These are phyloP conservation scores for Daldinia vernicosa DNA, from an alignment of 495 filamentous ascomycete species.

Conservation along the genomic window DNA sequence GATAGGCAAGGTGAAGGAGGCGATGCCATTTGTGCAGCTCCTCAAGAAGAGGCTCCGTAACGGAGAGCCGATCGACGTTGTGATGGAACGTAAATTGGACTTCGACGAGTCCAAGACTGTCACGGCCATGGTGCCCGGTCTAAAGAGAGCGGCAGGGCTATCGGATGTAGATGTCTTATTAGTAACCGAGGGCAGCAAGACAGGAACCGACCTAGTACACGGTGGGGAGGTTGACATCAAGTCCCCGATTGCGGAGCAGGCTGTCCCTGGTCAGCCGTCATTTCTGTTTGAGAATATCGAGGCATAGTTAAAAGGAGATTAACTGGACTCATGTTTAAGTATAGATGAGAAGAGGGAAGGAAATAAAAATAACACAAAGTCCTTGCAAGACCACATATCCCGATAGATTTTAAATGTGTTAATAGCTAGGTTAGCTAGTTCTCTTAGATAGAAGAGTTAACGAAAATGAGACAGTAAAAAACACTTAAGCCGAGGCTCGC, in stretches of 20 bases:
- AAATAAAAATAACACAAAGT: not conserved
- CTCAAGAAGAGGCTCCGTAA: constrained; percentile 80
- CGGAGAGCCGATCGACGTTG: constrained; percentile 65
- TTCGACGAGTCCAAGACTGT: constrained; percentile 85
- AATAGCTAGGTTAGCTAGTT: not conserved
- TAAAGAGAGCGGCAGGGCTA: constrained; percentile 70
- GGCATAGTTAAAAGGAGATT: constrained; percentile 12
- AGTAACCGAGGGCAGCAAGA: constrained; percentile 76
- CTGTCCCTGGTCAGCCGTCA: constrained; percentile 80
- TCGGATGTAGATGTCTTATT: constrained; percentile 69
- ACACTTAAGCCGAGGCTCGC: not conserved
- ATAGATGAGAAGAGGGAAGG: not conserved
- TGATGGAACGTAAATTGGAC: constrained; percentile 81
- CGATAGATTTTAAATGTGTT: not conserved
- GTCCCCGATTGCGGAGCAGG: constrained; percentile 67
- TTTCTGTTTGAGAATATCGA: constrained; percentile 76
- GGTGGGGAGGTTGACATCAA: constrained; percentile 64
- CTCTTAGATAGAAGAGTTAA: not conserved
- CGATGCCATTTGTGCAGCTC: constrained; percentile 93
- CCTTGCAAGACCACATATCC: not conserved
- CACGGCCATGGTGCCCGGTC: constrained; percentile 58
- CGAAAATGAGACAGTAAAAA: not conserved
- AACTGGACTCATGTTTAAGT: not conserved
- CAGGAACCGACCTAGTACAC: constrained; percentile 61
- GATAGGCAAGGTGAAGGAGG: constrained; percentile 90